These are phyloP conservation scores for Hydnomerulius pinastri DNA, from an alignment of 768 basidiomycete species.

Conservation along the genomic window DNA sequence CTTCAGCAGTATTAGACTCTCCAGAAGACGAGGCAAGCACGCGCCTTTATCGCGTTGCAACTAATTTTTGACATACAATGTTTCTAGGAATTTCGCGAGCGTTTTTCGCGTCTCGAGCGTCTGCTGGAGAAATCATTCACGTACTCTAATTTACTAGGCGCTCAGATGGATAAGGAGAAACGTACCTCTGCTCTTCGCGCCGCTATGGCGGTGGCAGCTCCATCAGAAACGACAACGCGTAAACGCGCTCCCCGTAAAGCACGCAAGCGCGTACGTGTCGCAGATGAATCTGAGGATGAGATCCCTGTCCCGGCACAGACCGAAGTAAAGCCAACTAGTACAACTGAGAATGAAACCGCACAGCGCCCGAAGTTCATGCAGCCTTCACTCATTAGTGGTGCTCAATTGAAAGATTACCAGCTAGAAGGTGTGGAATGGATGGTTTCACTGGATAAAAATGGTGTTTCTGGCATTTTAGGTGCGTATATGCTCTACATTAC, in stretches of 20 bases:
- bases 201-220: slow-evolving; percentile 23
- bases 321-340: slow-evolving; percentile 2
- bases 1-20: slow-evolving; percentile 10
- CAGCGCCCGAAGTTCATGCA: slow-evolving; percentile 57
- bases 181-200: slow-evolving; percentile 33
- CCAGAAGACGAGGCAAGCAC: slow-evolving; percentile 23
- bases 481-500: slow-evolving; percentile 27
- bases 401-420: slow-evolving; percentile 85
- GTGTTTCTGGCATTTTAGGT: slow-evolving; percentile 81
- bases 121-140: slow-evolving; percentile 76
- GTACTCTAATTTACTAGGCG: slow-evolving; percentile 71
- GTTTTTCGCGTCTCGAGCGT: slow-evolving; percentile 56
- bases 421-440: slow-evolving; percentile 96
- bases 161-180: slow-evolving; percentile 69
- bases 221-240: slow-evolving; percentile 5
- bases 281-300: slow-evolving; percentile 7
- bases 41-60: too few relatives aligned
- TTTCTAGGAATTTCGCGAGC: slow-evolving; percentile 49
- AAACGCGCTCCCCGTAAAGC: slow-evolving; percentile 15
- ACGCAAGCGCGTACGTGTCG: slow-evolving; percentile 11
- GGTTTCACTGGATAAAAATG: slow-evolving; percentile 84
- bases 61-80: not conserved
- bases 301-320: slow-evolving; percentile 6
- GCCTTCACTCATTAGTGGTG: slow-evolving; percentile 81
- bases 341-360: not conserved